Base-by-base conservation (phyloP, 208 protist species). In the Crithidia sp. region DNA sequence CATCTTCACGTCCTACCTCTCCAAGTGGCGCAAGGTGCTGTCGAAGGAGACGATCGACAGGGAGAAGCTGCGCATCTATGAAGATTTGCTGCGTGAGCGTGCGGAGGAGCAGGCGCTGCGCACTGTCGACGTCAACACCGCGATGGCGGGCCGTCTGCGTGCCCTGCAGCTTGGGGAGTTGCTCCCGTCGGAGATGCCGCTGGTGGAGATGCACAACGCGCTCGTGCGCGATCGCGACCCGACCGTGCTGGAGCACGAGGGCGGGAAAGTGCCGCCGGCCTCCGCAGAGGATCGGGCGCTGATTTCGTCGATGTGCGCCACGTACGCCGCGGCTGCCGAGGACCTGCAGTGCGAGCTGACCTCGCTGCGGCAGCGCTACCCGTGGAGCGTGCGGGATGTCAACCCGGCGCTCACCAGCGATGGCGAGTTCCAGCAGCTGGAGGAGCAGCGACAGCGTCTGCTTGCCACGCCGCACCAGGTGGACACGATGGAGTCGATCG, bases 71-170 rank as follows among this genome's bases (percentile, higher is more conserved):
- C 83, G 78, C 72, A 84, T 88, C 50, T 91, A 84, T 76, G 86
- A 91, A 53, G 83, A 91, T 53, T 59, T 91, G 54, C 77, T 93
- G 40, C 77, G 86, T 13, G 88, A 89, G 63, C 70, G 71, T 17
- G 88, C 83, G 3, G 74, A 78, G 67, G 76, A 83, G 59, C 70
- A 78, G 50, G 77, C 76, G 6, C 62, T 67, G 44, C 76, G 56
- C 41, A 64, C 61, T 14, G 68, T 84, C 43, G 47, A 64, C 41
- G 63, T 56, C 10, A 72, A 67, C 16, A 44, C 69, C 17, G 61
- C 64, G 12, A 67, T 77, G 71, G 58, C 63, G n/a, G 41, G 16
- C 12, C 65, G 71, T 6, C 71, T 76, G 43, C 36, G 9, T 10
- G 49, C 63, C 47, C 52, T 79, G 54, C 52, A 70, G 37, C 44